A percentile compares a stretch with the other conserved stretches of the same genome.
Evolutionary conservation across 1,139 yeast species (phyloP).

Genomic region (Pichia sp.): DNA sequence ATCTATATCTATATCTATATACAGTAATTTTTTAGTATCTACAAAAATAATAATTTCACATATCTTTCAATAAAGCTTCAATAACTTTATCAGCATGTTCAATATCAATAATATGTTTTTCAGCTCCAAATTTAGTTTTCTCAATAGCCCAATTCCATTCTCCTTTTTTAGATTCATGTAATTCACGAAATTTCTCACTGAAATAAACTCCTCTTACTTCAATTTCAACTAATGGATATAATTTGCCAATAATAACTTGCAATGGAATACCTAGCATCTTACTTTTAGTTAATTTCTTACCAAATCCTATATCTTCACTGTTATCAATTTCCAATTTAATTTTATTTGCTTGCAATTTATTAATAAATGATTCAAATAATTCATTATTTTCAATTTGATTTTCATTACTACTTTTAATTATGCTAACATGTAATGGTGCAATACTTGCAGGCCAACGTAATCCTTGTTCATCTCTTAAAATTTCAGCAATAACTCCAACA

Average conservation of each 20-base stretch:
- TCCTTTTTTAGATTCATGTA: conserved; percentile 15
- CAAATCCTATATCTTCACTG: conserved; percentile 36
- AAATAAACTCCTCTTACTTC: conserved; percentile 49
- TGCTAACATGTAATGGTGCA: conserved; percentile 70
- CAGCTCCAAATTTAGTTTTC: conserved; percentile 21
- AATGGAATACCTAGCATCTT: conserved; percentile 62
- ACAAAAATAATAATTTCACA: conserved; percentile 11
- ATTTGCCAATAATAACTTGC: conserved; percentile 52
- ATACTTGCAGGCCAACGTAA: conserved; percentile 74
- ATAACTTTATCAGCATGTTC: conserved; percentile 41
- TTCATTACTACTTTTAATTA: conserved; percentile 38
- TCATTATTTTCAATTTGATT: conserved; percentile 1
- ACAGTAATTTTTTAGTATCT: background rate
- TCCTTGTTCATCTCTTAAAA: conserved; percentile 63
- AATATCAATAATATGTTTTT: conserved; percentile 49
- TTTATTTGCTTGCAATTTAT: conserved; percentile 4
- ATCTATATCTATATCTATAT: no score
- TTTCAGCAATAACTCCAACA: conserved; percentile 80
- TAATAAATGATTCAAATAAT: conserved; percentile 4
- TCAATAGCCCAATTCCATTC: conserved; percentile 36
- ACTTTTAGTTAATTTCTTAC: conserved; percentile 48
- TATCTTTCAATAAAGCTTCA: conserved; percentile 25
- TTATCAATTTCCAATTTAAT: conserved; percentile 26
- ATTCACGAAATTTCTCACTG: conserved; percentile 7
- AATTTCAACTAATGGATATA: conserved; percentile 54